phyloP scores from a whole-genome alignment of 192 early-diverging fungal genomes.

The Backusella mclennaniae region DNA sequence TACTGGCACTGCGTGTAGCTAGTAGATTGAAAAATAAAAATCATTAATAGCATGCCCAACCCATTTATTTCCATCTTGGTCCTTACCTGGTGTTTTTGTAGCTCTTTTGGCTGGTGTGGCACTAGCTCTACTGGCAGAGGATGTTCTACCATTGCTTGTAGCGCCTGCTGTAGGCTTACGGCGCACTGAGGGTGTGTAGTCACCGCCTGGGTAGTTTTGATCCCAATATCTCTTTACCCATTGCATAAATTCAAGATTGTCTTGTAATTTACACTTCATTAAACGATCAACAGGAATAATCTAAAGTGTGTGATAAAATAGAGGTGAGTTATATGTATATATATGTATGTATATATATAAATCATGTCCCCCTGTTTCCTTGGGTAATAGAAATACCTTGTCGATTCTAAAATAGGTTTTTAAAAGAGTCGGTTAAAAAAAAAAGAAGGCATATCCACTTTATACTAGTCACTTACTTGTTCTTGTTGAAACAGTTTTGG shows the following conservation, averaged over 20 bases:
- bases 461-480: constrained; percentile 53
- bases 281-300: constrained; percentile 84
- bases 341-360: not conserved
- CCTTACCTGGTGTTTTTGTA: constrained; percentile 12
- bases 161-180: constrained; percentile 33
- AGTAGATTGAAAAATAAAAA: not conserved
- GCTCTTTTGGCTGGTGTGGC: constrained; percentile 30
- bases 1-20: constrained; percentile 18
- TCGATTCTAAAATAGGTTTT: constrained; percentile 50
- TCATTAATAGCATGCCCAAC: not conserved
- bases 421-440: not conserved
- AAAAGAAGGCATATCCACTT: not conserved
- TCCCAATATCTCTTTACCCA: constrained; percentile 95
- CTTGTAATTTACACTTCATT: constrained; percentile 94
- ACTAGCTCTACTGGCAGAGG: constrained; percentile 37
- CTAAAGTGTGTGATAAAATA: constrained; percentile 31
- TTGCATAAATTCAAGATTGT: constrained; percentile 97
- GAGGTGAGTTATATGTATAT: not conserved
- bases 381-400: constrained; percentile 50
- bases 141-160: constrained; percentile 22
- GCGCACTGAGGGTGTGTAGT: constrained; percentile 76
- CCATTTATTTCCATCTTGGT: not conserved
- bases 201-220: constrained; percentile 69
- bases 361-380: not conserved
- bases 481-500: constrained; percentile 77